A percentile compares a stretch with the other conserved stretches of the same genome.
These are phyloP conservation scores for Petunia hybrid DNA, from an alignment of 305 asterid species.

Conservation along the genomic window DNA sequence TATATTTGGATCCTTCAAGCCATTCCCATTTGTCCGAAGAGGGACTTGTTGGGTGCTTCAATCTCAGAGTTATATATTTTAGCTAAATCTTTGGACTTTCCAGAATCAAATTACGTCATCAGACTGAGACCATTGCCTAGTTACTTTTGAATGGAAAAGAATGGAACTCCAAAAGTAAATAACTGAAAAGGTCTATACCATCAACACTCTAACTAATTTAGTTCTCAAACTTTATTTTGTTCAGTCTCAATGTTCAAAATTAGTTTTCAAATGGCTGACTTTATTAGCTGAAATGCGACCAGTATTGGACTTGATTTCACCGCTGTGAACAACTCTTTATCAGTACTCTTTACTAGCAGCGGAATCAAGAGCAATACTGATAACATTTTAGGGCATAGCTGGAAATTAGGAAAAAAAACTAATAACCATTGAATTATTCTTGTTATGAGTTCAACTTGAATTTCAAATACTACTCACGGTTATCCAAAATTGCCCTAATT, in stretches of 20 bases:
- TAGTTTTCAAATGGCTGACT: neutral
- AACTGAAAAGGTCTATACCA: neutral
- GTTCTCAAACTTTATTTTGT: neutral
- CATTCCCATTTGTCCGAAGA: neutral
- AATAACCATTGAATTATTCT: neutral
- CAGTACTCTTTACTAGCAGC: conserved; percentile 1
- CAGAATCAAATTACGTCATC: neutral
- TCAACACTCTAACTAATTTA: neutral
- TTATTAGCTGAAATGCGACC: conserved; percentile 11
- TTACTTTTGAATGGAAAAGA: neutral
- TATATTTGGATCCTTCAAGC: neutral
- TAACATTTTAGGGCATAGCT: neutral
- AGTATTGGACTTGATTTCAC: neutral
- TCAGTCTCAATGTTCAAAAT: neutral
- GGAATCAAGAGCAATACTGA: neutral
- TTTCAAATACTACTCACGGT: neutral
- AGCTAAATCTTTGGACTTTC: neutral
- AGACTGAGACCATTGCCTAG: neutral
- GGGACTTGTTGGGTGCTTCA: neutral
- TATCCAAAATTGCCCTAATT: neutral
- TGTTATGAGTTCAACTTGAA: conserved; percentile 5
- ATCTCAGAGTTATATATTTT: neutral
- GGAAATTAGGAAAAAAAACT: conserved; percentile 5
- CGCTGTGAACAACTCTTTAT: neutral
- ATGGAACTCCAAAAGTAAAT: neutral